Base-by-base conservation (phyloP, 2,329 filamentous ascomycete species). In the Aureobasidium vineae region DNA sequence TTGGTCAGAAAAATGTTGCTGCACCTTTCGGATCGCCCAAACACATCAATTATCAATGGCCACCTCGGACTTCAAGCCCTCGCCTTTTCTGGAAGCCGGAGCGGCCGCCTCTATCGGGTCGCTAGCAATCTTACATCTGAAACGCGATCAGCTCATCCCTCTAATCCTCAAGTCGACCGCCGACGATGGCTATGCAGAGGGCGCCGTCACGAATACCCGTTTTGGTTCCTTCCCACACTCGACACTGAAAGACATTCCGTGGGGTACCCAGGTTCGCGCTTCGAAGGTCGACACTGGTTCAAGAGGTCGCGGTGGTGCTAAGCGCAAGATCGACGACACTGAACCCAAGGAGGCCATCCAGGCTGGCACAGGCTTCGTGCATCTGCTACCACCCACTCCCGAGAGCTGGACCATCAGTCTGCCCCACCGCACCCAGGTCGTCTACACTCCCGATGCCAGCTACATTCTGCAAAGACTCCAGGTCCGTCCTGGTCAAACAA, bases 281-380 rank as follows among this genome's bases (percentile, higher is more conserved):
- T 97, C 92, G 1, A 86, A 89, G 38, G 92, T 97, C 66, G 91
- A 97, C 73, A 97, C 93, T 0, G 92, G 93, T 15, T 95, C 92
- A n/a, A 84, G 92, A 72, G 92, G 92, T 40, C 85, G 90, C 61
- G 45, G 45, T 38, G 70, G 70, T 5, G 77, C 77, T 72, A 80
- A 82, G 77, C 82, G 85, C 65, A 88, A 88, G 75, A 77, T 81
- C 19, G 80, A 81, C 63, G 77, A 75, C 28, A 80, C 78, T 49
- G 83, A 85, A n/a, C 61, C 53, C 26, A 41, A 75, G 72, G 67
- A 73, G 10, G 81, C 83, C 2, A 75, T 84, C 0, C 80, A 84
- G 84, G 87, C 81, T 7, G 80, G 79, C 40, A 81, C 79, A 71
- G 91, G 91, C 28, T 95, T 95, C 76, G 84, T 91, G 59, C 91